Evolutionary conservation across 345 rosid genomes (phyloP).

Genomic region (Geranium brycei): DNA sequence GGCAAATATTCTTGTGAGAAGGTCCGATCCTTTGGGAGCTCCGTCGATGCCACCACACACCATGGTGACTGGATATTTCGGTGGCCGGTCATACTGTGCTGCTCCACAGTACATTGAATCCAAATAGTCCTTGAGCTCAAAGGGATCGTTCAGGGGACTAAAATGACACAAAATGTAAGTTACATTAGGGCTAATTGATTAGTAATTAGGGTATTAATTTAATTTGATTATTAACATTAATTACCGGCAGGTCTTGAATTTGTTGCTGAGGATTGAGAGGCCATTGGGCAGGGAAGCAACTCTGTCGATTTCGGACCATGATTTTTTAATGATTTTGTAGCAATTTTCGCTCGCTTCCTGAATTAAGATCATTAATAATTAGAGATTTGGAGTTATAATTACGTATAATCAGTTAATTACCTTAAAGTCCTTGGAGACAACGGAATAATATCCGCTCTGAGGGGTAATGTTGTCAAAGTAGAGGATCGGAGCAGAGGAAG

Average conservation of each 20-base stretch:
- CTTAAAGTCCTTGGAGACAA: conserved; percentile 39
- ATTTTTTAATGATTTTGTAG: conserved; percentile 14
- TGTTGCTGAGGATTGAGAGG: conserved; percentile 17
- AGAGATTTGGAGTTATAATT: not conserved
- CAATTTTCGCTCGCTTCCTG: conserved; percentile 26
- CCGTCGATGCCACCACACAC: conserved; percentile 33
- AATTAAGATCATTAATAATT: not conserved
- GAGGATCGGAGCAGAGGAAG: conserved; percentile 63
- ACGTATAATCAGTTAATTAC: conserved; percentile 13
- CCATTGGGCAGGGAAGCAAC: conserved; percentile 14
- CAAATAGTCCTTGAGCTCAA: conserved; percentile 21
- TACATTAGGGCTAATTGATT: too few relatives aligned
- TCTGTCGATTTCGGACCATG: conserved; percentile 21
- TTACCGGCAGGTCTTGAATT: conserved; percentile 28
- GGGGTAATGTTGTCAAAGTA: conserved; percentile 38
- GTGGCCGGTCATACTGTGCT: conserved; percentile 38
- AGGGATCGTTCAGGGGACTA: conserved; percentile 19
- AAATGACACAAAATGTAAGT: not conserved
- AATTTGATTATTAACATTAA: too few relatives aligned
- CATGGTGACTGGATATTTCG: conserved; percentile 17
- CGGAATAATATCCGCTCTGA: conserved; percentile 29
- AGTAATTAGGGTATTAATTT: too few relatives aligned
- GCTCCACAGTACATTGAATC: conserved; percentile 18
- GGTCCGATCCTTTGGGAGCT: conserved; percentile 12
- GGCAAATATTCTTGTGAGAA: conserved; percentile 23